Base-by-base conservation (phyloP, 179 eudicot species). In the Silene noctiflora region DNA sequence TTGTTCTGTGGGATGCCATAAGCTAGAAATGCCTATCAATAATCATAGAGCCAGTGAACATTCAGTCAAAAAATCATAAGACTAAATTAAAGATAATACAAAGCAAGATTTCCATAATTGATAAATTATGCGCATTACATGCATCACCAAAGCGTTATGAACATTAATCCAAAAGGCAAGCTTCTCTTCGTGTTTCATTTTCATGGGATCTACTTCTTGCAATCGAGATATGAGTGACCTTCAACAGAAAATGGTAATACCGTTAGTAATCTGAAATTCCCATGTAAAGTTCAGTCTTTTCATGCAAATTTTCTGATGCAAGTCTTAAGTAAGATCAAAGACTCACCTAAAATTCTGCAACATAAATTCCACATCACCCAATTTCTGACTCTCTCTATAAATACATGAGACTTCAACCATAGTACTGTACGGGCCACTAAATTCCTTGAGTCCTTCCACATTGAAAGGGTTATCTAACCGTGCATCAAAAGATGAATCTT, bases 141-240 rank as follows among this genome's bases (percentile, higher is more conserved):
- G 99, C 99, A 95, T 91, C 88, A 95, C 93, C 84, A 95, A 83
- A 20, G 97, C 86, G 78, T 95, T 95, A 70, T 95, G 99, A 80
- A 95, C 84, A 79, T 95, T 95, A 35, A 93, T 91, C 98, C 98
- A 94, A 81, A 94, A 94, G 9, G 98, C 96, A 69, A 94, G 83
- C 87, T 95, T 95, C 84, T 95, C 93, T 58, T 91, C 96, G n/a
- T 89, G 89, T 39, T 67, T 87, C 95, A 95, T 85, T 86, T 84
- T 89, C 87, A 67, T 81, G 4, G 90, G 96, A 82, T 95, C 89
- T 51, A 93, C 83, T 59, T 89, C 90, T 87, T 93, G 97, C 77
- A 95, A 77, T 63, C 85, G 91, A 70, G 84, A 77, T 42, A 93
- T 85, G 74, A 91, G 89, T 44, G 87, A 95, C 88, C 99, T 95